These are phyloP conservation scores for Dactylonectria estremocensis DNA, from an alignment of 2,329 filamentous ascomycete species.

Conservation along the genomic window DNA sequence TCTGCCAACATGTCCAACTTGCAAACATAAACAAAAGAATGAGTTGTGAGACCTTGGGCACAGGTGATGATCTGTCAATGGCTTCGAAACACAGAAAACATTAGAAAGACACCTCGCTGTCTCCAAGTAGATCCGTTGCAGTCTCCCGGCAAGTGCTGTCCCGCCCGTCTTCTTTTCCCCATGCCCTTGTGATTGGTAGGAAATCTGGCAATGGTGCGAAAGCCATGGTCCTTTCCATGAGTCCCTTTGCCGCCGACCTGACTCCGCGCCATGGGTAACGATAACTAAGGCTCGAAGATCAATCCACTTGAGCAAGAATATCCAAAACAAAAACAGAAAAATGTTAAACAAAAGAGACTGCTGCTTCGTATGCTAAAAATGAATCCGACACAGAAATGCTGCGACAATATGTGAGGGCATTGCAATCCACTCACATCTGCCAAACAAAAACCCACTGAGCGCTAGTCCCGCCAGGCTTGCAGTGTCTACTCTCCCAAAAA, in stretches of 20 bases:
- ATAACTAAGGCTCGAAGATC: background rate
- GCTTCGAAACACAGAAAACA: slow-evolving; percentile 8
- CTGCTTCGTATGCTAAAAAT: slow-evolving; percentile 28
- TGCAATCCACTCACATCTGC: slow-evolving; percentile 6
- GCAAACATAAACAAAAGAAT: background rate
- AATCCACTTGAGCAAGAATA: slow-evolving; percentile 17
- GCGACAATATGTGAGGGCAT: slow-evolving; percentile 5
- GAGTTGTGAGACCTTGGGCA: slow-evolving; percentile 3
- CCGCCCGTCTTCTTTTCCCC: slow-evolving; percentile 32
- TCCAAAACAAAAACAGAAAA: slow-evolving; percentile 23
- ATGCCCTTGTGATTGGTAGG: slow-evolving; percentile 10
- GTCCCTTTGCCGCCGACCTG: slow-evolving; percentile 4
- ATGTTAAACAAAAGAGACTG: slow-evolving; percentile 14
- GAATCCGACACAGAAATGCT: slow-evolving; percentile 13
- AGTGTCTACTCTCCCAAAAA: slow-evolving; percentile 7
- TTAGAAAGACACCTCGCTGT: slow-evolving; percentile 26
- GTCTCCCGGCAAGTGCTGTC: slow-evolving; percentile 44
- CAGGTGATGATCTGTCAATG: slow-evolving; percentile 6
- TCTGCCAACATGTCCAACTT: slow-evolving; percentile 5
- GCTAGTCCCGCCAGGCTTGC: slow-evolving; percentile 6
- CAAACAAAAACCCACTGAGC: slow-evolving; percentile 6
- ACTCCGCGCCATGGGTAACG: slow-evolving; percentile 10
- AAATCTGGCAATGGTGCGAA: slow-evolving; percentile 16
- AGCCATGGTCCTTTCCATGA: slow-evolving; percentile 19
- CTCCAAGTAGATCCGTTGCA: slow-evolving; percentile 23